A percentile compares a stretch with the other conserved stretches of the same genome.
phyloP scores from a whole-genome alignment of 495 filamentous ascomycete species.

The Talaromyces stipitatus region DNA sequence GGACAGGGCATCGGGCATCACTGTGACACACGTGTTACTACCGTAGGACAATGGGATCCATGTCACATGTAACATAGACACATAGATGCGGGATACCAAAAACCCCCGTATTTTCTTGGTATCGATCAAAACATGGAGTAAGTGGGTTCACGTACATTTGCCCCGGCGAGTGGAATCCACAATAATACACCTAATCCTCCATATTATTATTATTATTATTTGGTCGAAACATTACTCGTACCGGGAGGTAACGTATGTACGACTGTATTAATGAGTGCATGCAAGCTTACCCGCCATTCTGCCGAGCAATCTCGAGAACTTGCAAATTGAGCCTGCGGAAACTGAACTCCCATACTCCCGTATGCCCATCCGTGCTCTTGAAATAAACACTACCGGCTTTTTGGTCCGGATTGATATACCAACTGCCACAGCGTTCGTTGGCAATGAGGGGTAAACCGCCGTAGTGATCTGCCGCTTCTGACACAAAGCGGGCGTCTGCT shows the following conservation, averaged over 20 bases:
- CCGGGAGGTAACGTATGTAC: background rate
- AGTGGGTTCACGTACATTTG: slow-evolving; percentile 51
- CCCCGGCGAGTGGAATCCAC: slow-evolving; percentile 92
- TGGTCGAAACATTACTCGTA: background rate
- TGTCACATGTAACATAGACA: slow-evolving; percentile 1
- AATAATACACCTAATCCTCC: slow-evolving; percentile 65
- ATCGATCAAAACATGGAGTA: background rate
- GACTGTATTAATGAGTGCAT: too few species aligned
- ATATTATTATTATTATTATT: slow-evolving; percentile 6
- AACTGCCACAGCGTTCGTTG: slow-evolving; percentile 91
- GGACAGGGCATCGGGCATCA: slow-evolving; percentile 85
- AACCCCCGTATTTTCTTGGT: background rate
- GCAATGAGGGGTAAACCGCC: slow-evolving; percentile 69
- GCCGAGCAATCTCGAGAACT: slow-evolving; percentile 54
- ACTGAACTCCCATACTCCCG: slow-evolving; percentile 83
- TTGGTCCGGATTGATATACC: slow-evolving; percentile 69
- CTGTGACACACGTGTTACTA: slow-evolving; percentile 24
- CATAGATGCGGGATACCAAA: background rate
- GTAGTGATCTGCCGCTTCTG: slow-evolving; percentile 42
- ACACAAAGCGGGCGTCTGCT: slow-evolving; percentile 60
- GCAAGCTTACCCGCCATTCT: slow-evolving; percentile 53
- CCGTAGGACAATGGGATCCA: background rate
- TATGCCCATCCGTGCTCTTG: slow-evolving; percentile 96
- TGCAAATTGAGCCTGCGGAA: slow-evolving; percentile 76
- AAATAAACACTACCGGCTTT: slow-evolving; percentile 80